Base-by-base conservation (phyloP, 208 protist genomes). In the Crithidia thermophila region DNA sequence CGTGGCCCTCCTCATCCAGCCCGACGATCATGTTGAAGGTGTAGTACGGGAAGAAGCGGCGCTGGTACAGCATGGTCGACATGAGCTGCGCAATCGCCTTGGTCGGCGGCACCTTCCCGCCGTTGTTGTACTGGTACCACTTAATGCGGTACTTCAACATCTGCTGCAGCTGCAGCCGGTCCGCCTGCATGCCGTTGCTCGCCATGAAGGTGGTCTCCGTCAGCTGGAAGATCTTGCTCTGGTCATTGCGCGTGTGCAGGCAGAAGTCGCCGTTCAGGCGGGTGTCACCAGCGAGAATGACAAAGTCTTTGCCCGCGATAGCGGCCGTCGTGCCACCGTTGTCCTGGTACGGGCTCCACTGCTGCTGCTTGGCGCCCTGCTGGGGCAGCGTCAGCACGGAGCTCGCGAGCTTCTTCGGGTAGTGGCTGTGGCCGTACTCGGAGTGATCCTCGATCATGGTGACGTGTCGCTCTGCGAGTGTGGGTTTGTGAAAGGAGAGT, bases 11-110 rank as follows among this genome's bases (percentile, higher is more conserved):
- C 43, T 96, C 88, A 75, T 99, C 90, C 16, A 99, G 64, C 23
- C 99, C 99, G 16, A 88, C 98, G 18, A 99, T 72, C 67, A 99
- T 93, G 84, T 99, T 99, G 84, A 99, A 99, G 4, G 98, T 98
- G 88, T 99, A 99, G 79, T 98, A 99, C 14, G 98, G 99, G 83
- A 99, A 99, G 79, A 99, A 99, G 62, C 99, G 91, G 33, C 95
- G 93, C 50, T 93, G 79, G 75, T 99, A 99, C 4, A 99, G 88
- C 42, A 97, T 96, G 23, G 94, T 99, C n/a, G 95, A 97, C 28
- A 99, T 77, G 55, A 99, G 86, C 85, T 99, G 98, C 13, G 97
- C 88, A 55, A 99, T 91, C 36, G 98, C 94, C 53, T 82, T 80
- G 18, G 91, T 96, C 21, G 77, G 87, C 60, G 98, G 98, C 31